These are phyloP conservation scores for Patellifolia procumbens DNA, from an alignment of 179 eudicot species.

Conservation along the genomic window DNA sequence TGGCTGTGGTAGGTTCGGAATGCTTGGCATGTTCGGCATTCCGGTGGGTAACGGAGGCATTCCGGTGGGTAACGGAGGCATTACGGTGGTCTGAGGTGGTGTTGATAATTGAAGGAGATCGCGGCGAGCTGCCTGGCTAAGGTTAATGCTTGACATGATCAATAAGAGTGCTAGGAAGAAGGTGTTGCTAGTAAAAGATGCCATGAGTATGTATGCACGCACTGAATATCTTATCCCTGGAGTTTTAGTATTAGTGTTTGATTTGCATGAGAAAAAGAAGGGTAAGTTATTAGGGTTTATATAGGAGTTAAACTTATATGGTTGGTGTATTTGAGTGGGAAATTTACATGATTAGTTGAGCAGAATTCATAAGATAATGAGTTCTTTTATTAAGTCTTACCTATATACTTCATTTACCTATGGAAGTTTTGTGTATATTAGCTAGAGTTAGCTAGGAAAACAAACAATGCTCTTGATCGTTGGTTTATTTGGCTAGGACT, in stretches of 20 bases:
- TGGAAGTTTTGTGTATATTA: not conserved
- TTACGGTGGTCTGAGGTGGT: not conserved
- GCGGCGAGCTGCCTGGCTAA: not conserved
- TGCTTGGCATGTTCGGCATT: constrained; percentile 3
- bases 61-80: not conserved
- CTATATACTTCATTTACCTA: not conserved
- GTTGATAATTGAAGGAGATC: not conserved
- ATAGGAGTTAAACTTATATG: not conserved
- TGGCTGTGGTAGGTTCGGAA: not conserved
- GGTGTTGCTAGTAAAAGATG: not conserved
- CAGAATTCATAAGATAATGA: not conserved
- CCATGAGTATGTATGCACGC: not conserved
- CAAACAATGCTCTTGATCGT: not conserved
- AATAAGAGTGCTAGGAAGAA: not conserved
- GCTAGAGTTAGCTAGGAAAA: not conserved
- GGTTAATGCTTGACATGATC: not conserved
- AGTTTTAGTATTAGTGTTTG: not conserved
- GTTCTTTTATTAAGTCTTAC: constrained; percentile 17
- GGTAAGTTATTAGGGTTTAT: not conserved
- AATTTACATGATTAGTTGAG: constrained; percentile 13
- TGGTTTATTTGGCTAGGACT: not conserved
- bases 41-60: not conserved
- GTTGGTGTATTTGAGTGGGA: not conserved
- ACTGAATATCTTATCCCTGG: not conserved
- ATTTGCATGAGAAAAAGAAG: not conserved